Percentiles rank a stretch among this genome's conserved stretches.
Conservation (phyloP, 768 basidiomycete genomes). For the Chiua virens region DNA sequence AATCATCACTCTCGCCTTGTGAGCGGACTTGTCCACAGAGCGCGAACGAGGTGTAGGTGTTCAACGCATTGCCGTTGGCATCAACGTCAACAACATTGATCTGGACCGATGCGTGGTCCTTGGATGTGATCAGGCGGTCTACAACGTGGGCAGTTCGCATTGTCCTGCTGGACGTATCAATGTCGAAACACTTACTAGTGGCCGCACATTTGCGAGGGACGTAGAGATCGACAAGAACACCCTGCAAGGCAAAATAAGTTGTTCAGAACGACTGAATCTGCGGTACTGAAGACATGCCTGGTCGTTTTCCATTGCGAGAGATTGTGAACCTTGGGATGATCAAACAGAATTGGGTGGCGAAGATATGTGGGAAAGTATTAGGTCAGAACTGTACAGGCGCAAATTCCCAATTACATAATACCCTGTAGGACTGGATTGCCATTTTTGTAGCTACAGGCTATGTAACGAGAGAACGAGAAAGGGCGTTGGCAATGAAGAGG, state of each 20-base stretch:
- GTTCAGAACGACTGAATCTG: neutral
- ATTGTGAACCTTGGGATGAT: constrained; percentile 10
- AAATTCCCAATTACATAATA: constrained; percentile 7
- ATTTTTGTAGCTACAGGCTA: too few relatives aligned
- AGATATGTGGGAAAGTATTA: constrained; percentile 29
- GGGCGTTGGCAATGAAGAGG: neutral
- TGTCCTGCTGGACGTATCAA: neutral
- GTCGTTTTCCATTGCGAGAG: constrained; percentile 83
- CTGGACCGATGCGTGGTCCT: constrained; percentile 99
- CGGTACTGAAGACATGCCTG: constrained; percentile 50
- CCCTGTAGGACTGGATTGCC: neutral
- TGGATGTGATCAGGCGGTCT: constrained; percentile 98
- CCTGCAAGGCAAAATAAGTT: constrained; percentile 45
- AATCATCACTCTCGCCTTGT: constrained; percentile 95
- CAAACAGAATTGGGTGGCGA: neutral
- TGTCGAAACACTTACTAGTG: constrained; percentile 67
- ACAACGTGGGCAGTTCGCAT: constrained; percentile 5
- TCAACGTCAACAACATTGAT: constrained; percentile 95
- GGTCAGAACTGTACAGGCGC: constrained; percentile 33
- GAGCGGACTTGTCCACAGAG: constrained; percentile 93
- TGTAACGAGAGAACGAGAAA: neutral
- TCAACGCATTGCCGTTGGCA: constrained; percentile 75
- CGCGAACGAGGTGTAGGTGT: constrained; percentile 87
- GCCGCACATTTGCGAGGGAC: constrained; percentile 99
- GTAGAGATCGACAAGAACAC: constrained; percentile 99